Conservation (phyloP, 2,329 filamentous ascomycete genomes). For the Microdochium bolleyi region DNA sequence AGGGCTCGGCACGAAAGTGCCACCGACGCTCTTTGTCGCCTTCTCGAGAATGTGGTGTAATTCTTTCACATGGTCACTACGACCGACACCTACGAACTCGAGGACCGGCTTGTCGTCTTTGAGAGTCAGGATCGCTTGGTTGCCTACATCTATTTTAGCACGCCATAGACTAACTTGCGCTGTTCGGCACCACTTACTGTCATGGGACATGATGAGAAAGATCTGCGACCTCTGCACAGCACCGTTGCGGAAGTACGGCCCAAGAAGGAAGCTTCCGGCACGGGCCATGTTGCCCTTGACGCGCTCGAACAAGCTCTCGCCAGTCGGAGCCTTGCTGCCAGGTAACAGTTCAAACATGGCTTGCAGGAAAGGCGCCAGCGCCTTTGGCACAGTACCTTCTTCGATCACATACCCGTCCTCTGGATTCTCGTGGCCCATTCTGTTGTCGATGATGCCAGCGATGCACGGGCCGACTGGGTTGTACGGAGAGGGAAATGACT, state of each 20-base stretch:
- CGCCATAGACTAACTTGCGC: conserved; percentile 2
- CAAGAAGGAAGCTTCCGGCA: conserved; percentile 45
- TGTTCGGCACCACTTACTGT: conserved; percentile 31
- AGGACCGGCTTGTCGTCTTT: conserved; percentile 52
- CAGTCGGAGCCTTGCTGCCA: conserved; percentile 29
- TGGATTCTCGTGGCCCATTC: conserved; percentile 40
- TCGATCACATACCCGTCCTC: conserved; percentile 57
- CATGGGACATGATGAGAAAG: conserved; percentile 61
- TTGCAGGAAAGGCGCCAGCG: conserved; percentile 47
- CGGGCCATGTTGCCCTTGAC: conserved; percentile 38
- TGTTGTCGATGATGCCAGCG: conserved; percentile 53
- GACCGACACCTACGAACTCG: conserved; percentile 50
- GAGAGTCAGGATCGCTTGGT: conserved; percentile 51
- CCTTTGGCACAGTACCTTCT: conserved; percentile 53
- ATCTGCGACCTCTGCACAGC: conserved; percentile 53
- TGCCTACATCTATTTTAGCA: conserved; percentile 25
- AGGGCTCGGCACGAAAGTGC: conserved; percentile 51
- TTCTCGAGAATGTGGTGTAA: conserved; percentile 43
- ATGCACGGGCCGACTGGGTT: conserved; percentile 55
- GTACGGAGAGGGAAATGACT: conserved; percentile 36
- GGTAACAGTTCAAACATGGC: conserved; percentile 47
- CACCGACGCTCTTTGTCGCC: conserved; percentile 50
- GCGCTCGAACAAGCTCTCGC: conserved; percentile 28
- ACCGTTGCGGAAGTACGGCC: conserved; percentile 47
- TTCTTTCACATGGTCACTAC: conserved; percentile 43